phyloP scores from a whole-genome alignment of 2,329 filamentous ascomycete genomes.

The Bretziella fagacearum region DNA sequence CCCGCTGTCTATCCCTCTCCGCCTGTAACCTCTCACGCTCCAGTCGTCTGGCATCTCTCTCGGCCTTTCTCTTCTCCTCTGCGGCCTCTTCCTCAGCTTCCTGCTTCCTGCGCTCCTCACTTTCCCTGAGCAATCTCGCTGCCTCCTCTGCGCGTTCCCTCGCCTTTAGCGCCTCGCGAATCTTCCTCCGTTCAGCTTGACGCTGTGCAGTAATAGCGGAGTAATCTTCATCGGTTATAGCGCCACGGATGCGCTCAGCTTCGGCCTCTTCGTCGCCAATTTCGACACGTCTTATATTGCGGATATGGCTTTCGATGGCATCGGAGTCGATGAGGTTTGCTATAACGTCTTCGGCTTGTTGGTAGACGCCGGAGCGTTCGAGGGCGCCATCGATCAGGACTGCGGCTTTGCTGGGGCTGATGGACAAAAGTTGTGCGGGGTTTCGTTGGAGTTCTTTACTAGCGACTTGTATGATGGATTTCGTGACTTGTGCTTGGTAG shows the following conservation, averaged over 20 bases:
- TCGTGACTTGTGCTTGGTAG: constrained; percentile 49
- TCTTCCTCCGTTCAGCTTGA: constrained; percentile 41
- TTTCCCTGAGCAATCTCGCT: constrained; percentile 41
- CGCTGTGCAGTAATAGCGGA: constrained; percentile 46
- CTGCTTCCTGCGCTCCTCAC: constrained; percentile 36
- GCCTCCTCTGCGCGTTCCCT: constrained; percentile 44
- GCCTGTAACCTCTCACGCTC: constrained; percentile 38
- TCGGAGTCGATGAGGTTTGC: constrained; percentile 49
- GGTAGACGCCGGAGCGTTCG: constrained; percentile 60
- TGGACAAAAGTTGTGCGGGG: constrained; percentile 50
- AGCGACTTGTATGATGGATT: constrained; percentile 51
- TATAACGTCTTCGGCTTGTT: constrained; percentile 50
- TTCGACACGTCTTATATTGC: constrained; percentile 48
- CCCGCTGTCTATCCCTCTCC: constrained; percentile 33
- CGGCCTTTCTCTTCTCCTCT: constrained; percentile 32
- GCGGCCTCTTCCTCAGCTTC: constrained; percentile 33
- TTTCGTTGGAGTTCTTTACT: constrained; percentile 62
- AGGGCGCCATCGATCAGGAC: constrained; percentile 63
- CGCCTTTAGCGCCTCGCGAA: constrained; percentile 41
- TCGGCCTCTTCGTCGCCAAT: constrained; percentile 53
- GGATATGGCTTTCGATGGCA: constrained; percentile 52
- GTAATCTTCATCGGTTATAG: constrained; percentile 60
- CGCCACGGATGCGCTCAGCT: constrained; percentile 45
- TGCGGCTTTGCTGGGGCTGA: constrained; percentile 57
- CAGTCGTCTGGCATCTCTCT: constrained; percentile 32